A percentile compares a stretch with the other conserved stretches of the same genome.
Conservation (phyloP, 2,329 filamentous ascomycete genomes). For the Trichophyton rubrum region DNA sequence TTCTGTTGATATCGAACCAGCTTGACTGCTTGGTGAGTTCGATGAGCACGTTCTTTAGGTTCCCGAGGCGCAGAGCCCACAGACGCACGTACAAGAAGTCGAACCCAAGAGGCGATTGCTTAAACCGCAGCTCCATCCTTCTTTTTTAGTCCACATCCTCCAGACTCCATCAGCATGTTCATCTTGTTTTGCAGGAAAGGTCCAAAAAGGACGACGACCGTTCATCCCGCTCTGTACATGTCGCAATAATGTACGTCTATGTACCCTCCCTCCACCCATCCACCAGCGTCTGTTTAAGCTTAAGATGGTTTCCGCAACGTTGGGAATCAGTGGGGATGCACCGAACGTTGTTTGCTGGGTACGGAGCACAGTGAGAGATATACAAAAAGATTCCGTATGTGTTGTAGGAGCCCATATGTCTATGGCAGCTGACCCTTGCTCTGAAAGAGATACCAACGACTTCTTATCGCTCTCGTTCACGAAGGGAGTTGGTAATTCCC, state of each 20-base stretch:
- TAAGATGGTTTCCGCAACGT: conserved; percentile 3
- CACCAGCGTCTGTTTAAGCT: conserved; percentile 4
- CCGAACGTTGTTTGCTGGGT: not conserved
- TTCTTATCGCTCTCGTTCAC: not conserved
- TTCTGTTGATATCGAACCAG: not conserved
- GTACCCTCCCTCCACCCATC: not conserved
- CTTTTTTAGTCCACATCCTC: not conserved
- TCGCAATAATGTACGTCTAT: no score
- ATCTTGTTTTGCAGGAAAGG: not conserved
- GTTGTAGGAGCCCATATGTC: not conserved
- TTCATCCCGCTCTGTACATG: not conserved
- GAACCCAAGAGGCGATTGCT: not conserved
- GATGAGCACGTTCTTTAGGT: not conserved
- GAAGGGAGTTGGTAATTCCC: no score
- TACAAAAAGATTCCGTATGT: not conserved
- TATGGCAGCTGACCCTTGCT: no score
- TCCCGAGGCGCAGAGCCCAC: not conserved
- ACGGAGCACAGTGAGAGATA: not conserved
- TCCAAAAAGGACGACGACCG: not conserved
- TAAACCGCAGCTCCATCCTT: not conserved
- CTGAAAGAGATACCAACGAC: not conserved
- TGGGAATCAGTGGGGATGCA: conserved; percentile 2
- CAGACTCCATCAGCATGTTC: not conserved
- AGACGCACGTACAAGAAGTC: not conserved
- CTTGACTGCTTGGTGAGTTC: not conserved